Evolutionary conservation across 176 grass and related monocot genomes (phyloP), one percentile per base, ranked within the genome.

Genomic region (Oryza coarctata): DNA sequence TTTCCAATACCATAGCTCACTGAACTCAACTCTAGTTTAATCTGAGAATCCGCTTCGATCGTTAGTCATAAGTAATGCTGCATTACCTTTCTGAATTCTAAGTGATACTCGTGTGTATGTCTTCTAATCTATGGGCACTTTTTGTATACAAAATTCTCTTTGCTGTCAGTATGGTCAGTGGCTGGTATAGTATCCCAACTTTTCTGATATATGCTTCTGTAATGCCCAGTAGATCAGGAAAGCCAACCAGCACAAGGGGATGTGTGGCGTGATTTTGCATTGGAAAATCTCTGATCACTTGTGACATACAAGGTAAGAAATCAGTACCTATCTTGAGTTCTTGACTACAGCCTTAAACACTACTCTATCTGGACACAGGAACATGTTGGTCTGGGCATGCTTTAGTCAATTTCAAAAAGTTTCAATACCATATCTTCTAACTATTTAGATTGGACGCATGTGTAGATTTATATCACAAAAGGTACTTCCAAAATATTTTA

Each of bases 261-360:
- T 83, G 83, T 91, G 70, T 97, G 94, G 91, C 82, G 83, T 79
- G 91, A 97, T 70, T 91, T 90, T 74, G 81, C 87, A 55, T 87
- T 97, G 74, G 94, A 97, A 76, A 97, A 94, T 91, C 77, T 88
- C 34, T 94, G 80, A 97, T 88, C 8, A 45, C 70, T 80, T 25
- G 68, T 86, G 28, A 29, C 85, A 58, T 50, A 60, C 81, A 79
- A 87, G 81, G 55, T 60, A 20, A 25, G 8, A 25, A 3, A 60
- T 7, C 85, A 85, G 77, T 60, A 44, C 14, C 52, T 73, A 32
- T 58, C 28, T 27, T 71, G 27, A 55, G 12, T 40, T 57, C 28
- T 34, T 65, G 27, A 57, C 18, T 41, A 39, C 15, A 50, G 11
- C 13, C 33, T 71, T 11, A 72, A 55, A 65, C 23, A 1, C 7